A percentile compares a stretch with the other conserved stretches of the same genome.
Conservation (phyloP, 2,329 filamentous ascomycete species). For the Talaromyces sp. region DNA sequence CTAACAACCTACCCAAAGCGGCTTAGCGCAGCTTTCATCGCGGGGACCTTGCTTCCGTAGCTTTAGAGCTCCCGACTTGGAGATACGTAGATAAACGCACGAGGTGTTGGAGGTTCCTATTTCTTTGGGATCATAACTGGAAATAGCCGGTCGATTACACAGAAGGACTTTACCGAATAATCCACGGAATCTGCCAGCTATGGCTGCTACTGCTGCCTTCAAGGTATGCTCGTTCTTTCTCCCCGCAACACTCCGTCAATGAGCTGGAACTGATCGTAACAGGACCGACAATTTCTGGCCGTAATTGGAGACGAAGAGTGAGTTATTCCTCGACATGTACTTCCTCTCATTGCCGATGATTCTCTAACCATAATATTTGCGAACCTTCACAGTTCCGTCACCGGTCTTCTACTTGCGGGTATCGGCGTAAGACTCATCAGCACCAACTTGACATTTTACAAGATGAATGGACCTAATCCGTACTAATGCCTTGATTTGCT, state of each 20-base stretch:
- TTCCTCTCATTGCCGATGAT: background rate
- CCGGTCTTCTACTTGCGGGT: slow-evolving; percentile 87
- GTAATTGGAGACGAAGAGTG: slow-evolving; percentile 92
- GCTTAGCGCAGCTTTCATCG: slow-evolving; percentile 2
- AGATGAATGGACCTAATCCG: background rate
- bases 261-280: slow-evolving; percentile 32
- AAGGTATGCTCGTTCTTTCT: slow-evolving; percentile 38
- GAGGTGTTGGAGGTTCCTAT: background rate
- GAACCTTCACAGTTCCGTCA: slow-evolving; percentile 69
- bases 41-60: slow-evolving; percentile 8
- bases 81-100: background rate
- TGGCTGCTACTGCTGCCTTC: slow-evolving; percentile 59
- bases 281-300: slow-evolving; percentile 91
- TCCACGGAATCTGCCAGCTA: slow-evolving; percentile 24
- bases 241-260: slow-evolving; percentile 12
- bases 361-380: background rate
- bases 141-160: background rate
- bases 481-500: too few relatives aligned
- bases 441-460: background rate
- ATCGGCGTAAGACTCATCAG: slow-evolving; percentile 65
- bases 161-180: background rate
- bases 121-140: background rate
- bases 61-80: background rate
- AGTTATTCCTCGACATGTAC: background rate
- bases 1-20: slow-evolving; percentile 8